phyloP scores from a whole-genome alignment of 2,329 filamentous ascomycete species.

The Aurifilum marmelostoma region DNA sequence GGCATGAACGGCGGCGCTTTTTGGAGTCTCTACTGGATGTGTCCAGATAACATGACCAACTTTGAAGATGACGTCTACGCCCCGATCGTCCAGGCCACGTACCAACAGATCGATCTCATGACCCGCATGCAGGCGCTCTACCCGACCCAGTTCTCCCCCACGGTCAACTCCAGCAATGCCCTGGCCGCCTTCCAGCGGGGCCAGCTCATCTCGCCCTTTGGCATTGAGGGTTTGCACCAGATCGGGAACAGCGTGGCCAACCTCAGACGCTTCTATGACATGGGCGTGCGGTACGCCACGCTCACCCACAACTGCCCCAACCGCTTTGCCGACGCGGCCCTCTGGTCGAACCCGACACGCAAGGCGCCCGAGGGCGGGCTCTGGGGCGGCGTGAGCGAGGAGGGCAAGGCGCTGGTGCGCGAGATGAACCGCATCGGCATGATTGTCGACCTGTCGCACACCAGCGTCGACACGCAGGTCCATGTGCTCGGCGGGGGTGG shows the following conservation, averaged over 20 bases:
- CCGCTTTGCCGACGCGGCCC: slow-evolving; percentile 81
- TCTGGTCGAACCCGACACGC: slow-evolving; percentile 56
- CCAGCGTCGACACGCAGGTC: slow-evolving; percentile 77
- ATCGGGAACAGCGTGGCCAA: slow-evolving; percentile 83
- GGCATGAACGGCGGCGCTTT: slow-evolving; percentile 85
- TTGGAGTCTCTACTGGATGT: slow-evolving; percentile 85
- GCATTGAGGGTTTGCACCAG: slow-evolving; percentile 88
- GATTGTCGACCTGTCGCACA: slow-evolving; percentile 87
- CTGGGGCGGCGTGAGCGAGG: slow-evolving; percentile 73
- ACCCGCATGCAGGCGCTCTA: slow-evolving; percentile 65
- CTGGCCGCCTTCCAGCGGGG: slow-evolving; percentile 61
- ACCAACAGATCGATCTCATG: slow-evolving; percentile 77
- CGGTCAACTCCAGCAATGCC: slow-evolving; percentile 63
- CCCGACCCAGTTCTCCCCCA: slow-evolving; percentile 70
- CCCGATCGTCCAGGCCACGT: slow-evolving; percentile 62
- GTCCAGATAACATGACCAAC: slow-evolving; percentile 72
- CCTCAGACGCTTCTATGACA: slow-evolving; percentile 72
- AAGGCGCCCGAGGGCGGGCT: slow-evolving; percentile 54
- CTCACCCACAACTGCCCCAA: slow-evolving; percentile 96
- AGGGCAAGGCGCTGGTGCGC: slow-evolving; percentile 68
- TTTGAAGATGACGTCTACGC: slow-evolving; percentile 53
- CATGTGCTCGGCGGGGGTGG: slow-evolving; percentile 70
- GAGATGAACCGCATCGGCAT: slow-evolving; percentile 97
- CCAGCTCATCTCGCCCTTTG: slow-evolving; percentile 76
- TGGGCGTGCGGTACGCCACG: slow-evolving; percentile 87